Conservation (phyloP, 768 basidiomycete species). For the Kwoniella heveanensis region DNA sequence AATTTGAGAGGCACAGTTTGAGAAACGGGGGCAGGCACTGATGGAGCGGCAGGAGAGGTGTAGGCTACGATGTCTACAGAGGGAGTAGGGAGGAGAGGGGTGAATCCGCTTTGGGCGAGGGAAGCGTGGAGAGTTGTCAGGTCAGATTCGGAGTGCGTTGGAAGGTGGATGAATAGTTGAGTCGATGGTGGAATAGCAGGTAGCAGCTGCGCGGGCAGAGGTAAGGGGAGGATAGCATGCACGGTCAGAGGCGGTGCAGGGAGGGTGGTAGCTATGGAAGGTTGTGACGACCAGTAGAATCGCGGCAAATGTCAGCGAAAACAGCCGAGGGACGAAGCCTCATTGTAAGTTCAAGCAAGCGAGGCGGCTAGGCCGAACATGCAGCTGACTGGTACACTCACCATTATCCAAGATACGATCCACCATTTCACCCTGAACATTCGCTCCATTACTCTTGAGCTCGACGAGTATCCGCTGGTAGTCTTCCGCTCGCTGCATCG, state of each 20-base stretch:
- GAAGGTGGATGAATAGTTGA: constrained; percentile 50
- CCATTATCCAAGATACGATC: constrained; percentile 53
- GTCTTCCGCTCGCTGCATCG: constrained; percentile 51
- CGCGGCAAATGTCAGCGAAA: neutral
- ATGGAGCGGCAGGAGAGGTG: constrained; percentile 38
- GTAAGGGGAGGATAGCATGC: constrained; percentile 50
- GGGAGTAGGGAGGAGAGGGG: constrained; percentile 36
- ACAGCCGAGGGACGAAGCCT: too few relatives aligned
- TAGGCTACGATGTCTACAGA: constrained; percentile 39
- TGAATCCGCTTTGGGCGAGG: constrained; percentile 32
- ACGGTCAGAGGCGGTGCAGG: constrained; percentile 42
- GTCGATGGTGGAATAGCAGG: constrained; percentile 50
- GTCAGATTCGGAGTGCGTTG: constrained; percentile 19
- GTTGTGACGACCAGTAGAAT: neutral
- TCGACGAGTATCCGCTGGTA: constrained; percentile 45
- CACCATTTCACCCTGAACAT: constrained; percentile 54
- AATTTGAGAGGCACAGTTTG: constrained; percentile 16
- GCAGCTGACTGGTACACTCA: constrained; percentile 27
- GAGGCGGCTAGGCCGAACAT: too few relatives aligned
- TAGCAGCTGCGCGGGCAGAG: constrained; percentile 38
- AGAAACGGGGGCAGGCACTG: constrained; percentile 21
- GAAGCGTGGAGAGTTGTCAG: constrained; percentile 32
- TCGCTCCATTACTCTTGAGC: constrained; percentile 33
- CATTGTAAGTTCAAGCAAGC: too few relatives aligned
- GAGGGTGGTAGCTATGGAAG: constrained; percentile 44